A percentile compares a stretch with the other conserved stretches of the same genome.
These are phyloP conservation scores for Colletotrichum godetiae DNA, from an alignment of 2,329 filamentous ascomycete species.

Conservation along the genomic window DNA sequence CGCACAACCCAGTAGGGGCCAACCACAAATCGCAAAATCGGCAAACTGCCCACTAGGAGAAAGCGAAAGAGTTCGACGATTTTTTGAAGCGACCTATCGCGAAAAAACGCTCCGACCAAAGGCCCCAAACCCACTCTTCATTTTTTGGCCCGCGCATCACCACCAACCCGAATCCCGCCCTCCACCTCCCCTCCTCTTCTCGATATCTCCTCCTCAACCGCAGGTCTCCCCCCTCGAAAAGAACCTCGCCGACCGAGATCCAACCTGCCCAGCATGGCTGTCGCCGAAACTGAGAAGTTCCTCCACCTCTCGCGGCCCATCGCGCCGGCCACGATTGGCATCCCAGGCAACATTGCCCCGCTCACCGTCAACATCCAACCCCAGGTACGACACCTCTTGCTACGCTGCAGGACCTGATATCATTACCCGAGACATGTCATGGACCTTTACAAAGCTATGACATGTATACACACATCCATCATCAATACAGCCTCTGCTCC, in stretches of 20 bases:
- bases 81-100: conserved; percentile 26
- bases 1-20: conserved; percentile 61
- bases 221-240: conserved; percentile 2
- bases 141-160: conserved; percentile 29
- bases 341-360: conserved; percentile 88
- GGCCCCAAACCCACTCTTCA: conserved; percentile 40
- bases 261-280: conserved; percentile 77
- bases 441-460: background rate
- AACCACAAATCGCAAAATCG: conserved; percentile 57
- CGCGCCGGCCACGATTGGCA: conserved; percentile 81
- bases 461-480: background rate
- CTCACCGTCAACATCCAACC: conserved; percentile 95
- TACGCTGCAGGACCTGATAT: conserved; percentile 12
- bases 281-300: conserved; percentile 80
- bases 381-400: conserved; percentile 71
- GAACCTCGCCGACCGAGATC: conserved; percentile 3
- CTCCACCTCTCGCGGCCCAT: conserved; percentile 94
- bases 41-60: conserved; percentile 46
- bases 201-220: conserved; percentile 20
- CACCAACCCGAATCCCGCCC: conserved; percentile 23
- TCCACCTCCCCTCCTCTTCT: conserved; percentile 36
- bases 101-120: conserved; percentile 11
- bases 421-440: conserved; percentile 6
- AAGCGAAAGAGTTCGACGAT: conserved; percentile 42
- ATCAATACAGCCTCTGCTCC: background rate